phyloP scores from a whole-genome alignment of 2,329 filamentous ascomycete genomes.

The Aspergillus vadensis region DNA sequence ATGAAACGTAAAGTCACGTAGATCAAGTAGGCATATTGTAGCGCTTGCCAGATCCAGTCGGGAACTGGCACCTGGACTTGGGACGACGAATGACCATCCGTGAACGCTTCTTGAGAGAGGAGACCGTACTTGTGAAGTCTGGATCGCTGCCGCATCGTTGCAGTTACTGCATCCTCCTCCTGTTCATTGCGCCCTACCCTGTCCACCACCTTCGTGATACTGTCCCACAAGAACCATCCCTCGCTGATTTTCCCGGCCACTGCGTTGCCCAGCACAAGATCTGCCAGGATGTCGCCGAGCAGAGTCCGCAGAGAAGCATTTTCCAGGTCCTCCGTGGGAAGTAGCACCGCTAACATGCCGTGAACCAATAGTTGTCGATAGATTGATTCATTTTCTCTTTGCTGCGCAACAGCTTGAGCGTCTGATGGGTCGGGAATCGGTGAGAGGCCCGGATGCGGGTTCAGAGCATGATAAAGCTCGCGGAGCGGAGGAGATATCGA shows the following conservation, averaged over 20 bases:
- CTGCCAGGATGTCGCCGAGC: slow-evolving; percentile 83
- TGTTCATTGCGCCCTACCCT: slow-evolving; percentile 38
- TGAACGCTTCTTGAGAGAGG: slow-evolving; percentile 42
- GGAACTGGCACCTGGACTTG: slow-evolving; percentile 37
- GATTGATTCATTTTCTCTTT: slow-evolving; percentile 73
- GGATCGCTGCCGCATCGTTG: slow-evolving; percentile 37
- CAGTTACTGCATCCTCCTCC: slow-evolving; percentile 27
- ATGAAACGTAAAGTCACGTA: slow-evolving; percentile 68
- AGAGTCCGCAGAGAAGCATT: slow-evolving; percentile 82
- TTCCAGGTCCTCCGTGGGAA: slow-evolving; percentile 89
- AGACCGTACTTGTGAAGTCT: slow-evolving; percentile 61
- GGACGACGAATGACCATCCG: slow-evolving; percentile 29
- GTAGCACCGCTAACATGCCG: slow-evolving; percentile 75
- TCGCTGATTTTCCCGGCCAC: slow-evolving; percentile 79
- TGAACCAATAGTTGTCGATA: slow-evolving; percentile 90
- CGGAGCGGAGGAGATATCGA: slow-evolving; percentile 65
- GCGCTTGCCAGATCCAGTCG: slow-evolving; percentile 52
- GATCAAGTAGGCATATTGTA: slow-evolving; percentile 54
- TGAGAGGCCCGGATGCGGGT: slow-evolving; percentile 76
- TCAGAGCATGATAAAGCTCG: slow-evolving; percentile 79
- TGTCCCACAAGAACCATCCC: slow-evolving; percentile 86
- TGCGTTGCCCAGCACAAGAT: slow-evolving; percentile 82
- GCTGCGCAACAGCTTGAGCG: slow-evolving; percentile 56
- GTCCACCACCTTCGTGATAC: slow-evolving; percentile 70
- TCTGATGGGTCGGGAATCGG: slow-evolving; percentile 67